phyloP scores from a whole-genome alignment of 495 filamentous ascomycete genomes.

The Penicillium waksmanii region DNA sequence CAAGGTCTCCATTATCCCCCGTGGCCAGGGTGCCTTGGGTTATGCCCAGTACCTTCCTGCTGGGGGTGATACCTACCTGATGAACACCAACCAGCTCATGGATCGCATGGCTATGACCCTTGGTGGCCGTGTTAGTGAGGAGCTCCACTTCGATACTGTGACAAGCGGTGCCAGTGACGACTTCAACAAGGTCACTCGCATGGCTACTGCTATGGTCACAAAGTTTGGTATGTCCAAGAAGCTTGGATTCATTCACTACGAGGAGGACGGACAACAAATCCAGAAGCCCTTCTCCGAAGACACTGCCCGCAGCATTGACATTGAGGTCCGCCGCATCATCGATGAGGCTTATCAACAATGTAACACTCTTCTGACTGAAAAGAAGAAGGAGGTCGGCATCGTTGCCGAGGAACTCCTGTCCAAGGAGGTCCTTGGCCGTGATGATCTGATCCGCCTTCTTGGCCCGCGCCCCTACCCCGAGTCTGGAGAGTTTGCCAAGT shows the following conservation, averaged over 20 bases:
- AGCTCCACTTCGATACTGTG: conserved; percentile 93
- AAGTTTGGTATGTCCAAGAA: conserved; percentile 97
- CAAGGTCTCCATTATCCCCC: conserved; percentile 98
- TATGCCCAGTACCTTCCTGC: conserved; percentile 96
- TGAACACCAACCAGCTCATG: conserved; percentile 96
- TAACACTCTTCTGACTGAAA: conserved; percentile 76
- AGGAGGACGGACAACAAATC: conserved; percentile 77
- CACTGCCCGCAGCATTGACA: conserved; percentile 87
- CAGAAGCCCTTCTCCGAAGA: conserved; percentile 96
- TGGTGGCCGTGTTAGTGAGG: conserved; percentile 90
- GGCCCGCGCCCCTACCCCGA: conserved; percentile 83
- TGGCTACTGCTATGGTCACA: conserved; percentile 97
- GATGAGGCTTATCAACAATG: conserved; percentile 92
- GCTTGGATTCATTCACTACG: conserved; percentile 88
- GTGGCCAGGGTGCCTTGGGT: conserved; percentile 88
- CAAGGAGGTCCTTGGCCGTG: conserved; percentile 88
- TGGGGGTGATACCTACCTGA: conserved; percentile 81
- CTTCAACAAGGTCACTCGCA: conserved; percentile 96
- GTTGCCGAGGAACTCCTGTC: conserved; percentile 90
- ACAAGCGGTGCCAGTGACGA: conserved; percentile 94
- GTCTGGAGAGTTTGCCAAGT: conserved; percentile 86
- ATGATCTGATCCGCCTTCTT: conserved; percentile 87
- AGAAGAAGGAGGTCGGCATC: conserved; percentile 84
- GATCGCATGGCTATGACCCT: conserved; percentile 99
- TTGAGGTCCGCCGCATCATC: conserved; percentile 86